Percentiles rank a stretch among this genome's conserved stretches.
Conservation (phyloP, 495 filamentous ascomycete species). For the Amniculicola lignicola region DNA sequence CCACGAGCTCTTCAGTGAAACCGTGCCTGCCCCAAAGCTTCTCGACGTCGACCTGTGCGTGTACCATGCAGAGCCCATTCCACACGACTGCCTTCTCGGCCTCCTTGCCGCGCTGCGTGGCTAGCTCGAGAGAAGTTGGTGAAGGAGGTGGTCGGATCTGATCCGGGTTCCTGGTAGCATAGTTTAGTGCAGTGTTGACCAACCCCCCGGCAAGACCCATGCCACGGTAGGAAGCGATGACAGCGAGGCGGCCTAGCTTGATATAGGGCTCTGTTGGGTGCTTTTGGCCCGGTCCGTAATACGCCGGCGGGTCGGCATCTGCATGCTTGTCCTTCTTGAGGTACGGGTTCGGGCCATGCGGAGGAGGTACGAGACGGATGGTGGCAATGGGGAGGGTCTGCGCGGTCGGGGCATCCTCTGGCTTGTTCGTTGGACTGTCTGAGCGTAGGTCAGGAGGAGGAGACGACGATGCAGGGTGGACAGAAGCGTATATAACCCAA, state of each 20-base stretch:
- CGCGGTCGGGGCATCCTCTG: slow-evolving; percentile 25
- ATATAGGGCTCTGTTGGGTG: slow-evolving; percentile 61
- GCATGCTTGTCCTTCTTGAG: slow-evolving; percentile 9
- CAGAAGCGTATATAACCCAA: slow-evolving; percentile 71
- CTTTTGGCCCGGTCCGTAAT: neutral
- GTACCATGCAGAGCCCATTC: slow-evolving; percentile 68
- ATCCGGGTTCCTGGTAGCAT: slow-evolving; percentile 55
- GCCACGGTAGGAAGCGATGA: slow-evolving; percentile 59
- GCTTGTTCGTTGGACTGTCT: slow-evolving; percentile 9
- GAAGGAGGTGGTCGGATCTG: slow-evolving; percentile 42
- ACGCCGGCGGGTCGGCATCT: slow-evolving; percentile 16
- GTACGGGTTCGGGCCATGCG: slow-evolving; percentile 59
- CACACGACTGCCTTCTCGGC: slow-evolving; percentile 45
- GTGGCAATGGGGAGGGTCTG: slow-evolving; percentile 60
- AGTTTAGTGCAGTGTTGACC: slow-evolving; percentile 59
- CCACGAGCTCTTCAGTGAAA: slow-evolving; percentile 71
- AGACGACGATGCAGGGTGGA: slow-evolving; percentile 34
- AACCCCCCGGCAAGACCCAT: slow-evolving; percentile 60
- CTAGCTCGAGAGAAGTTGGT: slow-evolving; percentile 29
- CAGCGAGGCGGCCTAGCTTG: slow-evolving; percentile 74
- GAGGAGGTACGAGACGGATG: slow-evolving; percentile 75
- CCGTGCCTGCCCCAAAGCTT: slow-evolving; percentile 61
- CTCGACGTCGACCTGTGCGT: slow-evolving; percentile 66
- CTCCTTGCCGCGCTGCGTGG: slow-evolving; percentile 16
- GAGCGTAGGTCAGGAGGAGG: slow-evolving; percentile 39